Percentiles rank a stretch among this genome's conserved stretches.
Conservation (phyloP, 163 green algal species). For the Scenedesmus sp. region DNA sequence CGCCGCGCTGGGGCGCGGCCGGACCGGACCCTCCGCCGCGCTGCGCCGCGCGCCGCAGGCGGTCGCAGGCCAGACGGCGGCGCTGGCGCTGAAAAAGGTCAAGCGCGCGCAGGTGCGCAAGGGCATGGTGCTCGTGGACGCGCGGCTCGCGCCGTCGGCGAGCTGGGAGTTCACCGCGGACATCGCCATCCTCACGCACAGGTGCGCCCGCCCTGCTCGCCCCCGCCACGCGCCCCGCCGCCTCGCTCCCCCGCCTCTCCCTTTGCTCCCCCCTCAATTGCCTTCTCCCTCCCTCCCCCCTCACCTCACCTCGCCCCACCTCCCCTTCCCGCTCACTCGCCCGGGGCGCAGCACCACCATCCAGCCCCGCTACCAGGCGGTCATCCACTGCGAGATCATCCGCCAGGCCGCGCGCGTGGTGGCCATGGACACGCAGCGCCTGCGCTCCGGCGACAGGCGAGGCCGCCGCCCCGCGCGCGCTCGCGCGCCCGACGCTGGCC, state of each 20-base stretch:
- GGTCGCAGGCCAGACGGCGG: conserved; percentile 87
- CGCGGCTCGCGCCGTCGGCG: conserved; percentile 67
- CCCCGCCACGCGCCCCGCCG: no score
- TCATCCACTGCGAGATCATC: conserved; percentile 96
- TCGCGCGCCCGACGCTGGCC: no score
- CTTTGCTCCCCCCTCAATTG: no score
- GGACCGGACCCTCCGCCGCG: no score
- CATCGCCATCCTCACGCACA: conserved; percentile 93
- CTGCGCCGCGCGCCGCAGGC: conserved; percentile 55
- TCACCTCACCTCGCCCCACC: no score
- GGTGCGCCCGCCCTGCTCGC: no score
- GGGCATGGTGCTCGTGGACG: conserved; percentile 91
- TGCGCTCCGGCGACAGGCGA: conserved; percentile 74
- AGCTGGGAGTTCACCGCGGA: conserved; percentile 94
- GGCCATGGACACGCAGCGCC: conserved; percentile 87
- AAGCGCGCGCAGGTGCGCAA: conserved; percentile 84
- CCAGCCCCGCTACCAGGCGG: conserved; percentile 85
- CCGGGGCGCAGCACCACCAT: conserved; percentile 96
- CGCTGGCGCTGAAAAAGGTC: conserved; percentile 90
- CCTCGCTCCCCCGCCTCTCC: no score
- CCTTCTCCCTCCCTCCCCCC: no score
- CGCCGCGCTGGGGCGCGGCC: no score
- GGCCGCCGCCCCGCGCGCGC: no score
- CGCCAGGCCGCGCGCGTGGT: conserved; percentile 87
- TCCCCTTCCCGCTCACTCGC: no score